Base-by-base conservation (phyloP, 2,329 filamentous ascomycete genomes). In the Colletotrichum chrysophilum region DNA sequence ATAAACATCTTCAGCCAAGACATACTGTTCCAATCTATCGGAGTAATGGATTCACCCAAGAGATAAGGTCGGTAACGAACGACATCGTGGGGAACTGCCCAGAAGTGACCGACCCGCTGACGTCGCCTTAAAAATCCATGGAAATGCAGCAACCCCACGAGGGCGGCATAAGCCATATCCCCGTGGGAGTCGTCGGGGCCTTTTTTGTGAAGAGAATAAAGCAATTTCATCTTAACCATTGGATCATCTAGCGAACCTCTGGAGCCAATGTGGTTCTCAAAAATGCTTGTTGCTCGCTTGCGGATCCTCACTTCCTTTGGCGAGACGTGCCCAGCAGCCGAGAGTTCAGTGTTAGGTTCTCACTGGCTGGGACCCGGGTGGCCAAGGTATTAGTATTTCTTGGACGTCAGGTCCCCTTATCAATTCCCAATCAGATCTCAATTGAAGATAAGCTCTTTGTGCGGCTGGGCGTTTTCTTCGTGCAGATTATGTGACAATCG, bases 41-140 rank as follows among this genome's bases (percentile, higher is more conserved):
- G 55, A 56, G 48, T 7, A 18, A 52, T 5, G 6, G 32, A 21
- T 21, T 24, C 4, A 18, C 16, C 58, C 64, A 71, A 72, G 72
- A 71, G 75, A 77, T 77, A 75, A 77, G 75, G 72, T 30, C 75
- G 38, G 64, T 71, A 4, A 10, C 30, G 52, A 66, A 58, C 56
- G 30, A 43, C 71, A 56, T 56, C 72, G 52, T 69, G 64, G 71
- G 24, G 36, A 18, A 30, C 13, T 21, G 13, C 36, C 16, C 14
- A 61, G 30, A 36, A 56, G n/a, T 28, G 12, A 36, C 30, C 21
- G 52, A 13, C 43, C 30, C 30, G 21, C 61, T 55, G 36, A 43
- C n/a, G 52, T 62, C 30, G 68, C 58, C 24, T n/a, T n/a, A 3
- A 64, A 3, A 5, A n/a, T 24, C 16, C 8, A 43, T 43, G 36